phyloP scores from a whole-genome alignment of 164 flowering plant genomes.

The Houttuynia cordata region DNA sequence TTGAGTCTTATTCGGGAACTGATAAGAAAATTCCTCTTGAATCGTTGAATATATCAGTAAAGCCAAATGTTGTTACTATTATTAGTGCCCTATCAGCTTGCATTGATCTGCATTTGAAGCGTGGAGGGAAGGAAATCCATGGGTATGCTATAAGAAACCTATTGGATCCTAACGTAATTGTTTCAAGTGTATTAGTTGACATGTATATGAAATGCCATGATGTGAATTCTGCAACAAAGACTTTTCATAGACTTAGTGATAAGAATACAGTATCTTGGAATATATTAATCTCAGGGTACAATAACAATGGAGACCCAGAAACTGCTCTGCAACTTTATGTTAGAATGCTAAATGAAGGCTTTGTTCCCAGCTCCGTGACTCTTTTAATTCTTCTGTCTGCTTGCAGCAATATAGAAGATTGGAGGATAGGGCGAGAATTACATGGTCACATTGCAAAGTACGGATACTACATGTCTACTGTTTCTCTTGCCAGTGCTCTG shows the following conservation, averaged over 20 bases:
- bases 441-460: constrained; percentile 23
- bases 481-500: constrained; percentile 21
- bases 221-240: constrained; percentile 25
- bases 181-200: constrained; percentile 31
- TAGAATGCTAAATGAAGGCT: constrained; percentile 25
- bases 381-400: constrained; percentile 31
- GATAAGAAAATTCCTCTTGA: constrained; percentile 5
- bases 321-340: constrained; percentile 16
- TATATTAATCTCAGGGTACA: constrained; percentile 28
- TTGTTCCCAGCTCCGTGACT: constrained; percentile 23
- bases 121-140: constrained; percentile 36
- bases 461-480: constrained; percentile 9
- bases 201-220: constrained; percentile 35
- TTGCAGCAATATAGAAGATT: constrained; percentile 19
- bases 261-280: constrained; percentile 36
- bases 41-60: constrained; percentile 1
- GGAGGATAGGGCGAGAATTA: constrained; percentile 25
- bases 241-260: constrained; percentile 20
- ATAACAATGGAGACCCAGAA: constrained; percentile 20
- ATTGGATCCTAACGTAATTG: constrained; percentile 20
- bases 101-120: constrained; percentile 15
- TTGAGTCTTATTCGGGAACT: not conserved
- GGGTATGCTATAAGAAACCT: constrained; percentile 22
- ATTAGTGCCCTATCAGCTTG: constrained; percentile 44
- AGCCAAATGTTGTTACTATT: constrained; percentile 22